phyloP scores from a whole-genome alignment of 805 yeast species.

The Wickerhamomyces queroliae region DNA sequence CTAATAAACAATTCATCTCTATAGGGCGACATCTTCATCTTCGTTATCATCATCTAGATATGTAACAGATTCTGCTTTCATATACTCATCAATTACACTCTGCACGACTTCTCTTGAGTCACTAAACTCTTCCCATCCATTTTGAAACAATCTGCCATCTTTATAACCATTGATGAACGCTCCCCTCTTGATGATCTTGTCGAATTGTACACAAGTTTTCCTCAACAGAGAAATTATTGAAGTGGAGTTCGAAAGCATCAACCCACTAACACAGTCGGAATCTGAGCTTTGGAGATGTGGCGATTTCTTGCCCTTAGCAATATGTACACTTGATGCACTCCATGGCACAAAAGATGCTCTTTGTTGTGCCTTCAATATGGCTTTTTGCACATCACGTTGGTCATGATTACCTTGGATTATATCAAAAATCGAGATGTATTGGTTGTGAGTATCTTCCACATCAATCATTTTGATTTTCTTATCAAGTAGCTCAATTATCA shows the following conservation, averaged over 20 bases:
- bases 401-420: conserved; percentile 58
- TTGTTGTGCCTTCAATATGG: conserved; percentile 55
- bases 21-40: conserved; percentile 23
- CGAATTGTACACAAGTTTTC: conserved; percentile 70
- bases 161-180: conserved; percentile 82
- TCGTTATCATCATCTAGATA: conserved; percentile 36
- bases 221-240: conserved; percentile 62
- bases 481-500: conserved; percentile 74
- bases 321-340: conserved; percentile 74
- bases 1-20: neutral
- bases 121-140: conserved; percentile 61
- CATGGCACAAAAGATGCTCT: conserved; percentile 79
- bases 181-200: conserved; percentile 66
- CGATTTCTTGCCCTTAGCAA: conserved; percentile 71
- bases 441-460: conserved; percentile 34
- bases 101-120: conserved; percentile 72
- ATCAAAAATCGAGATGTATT: conserved; percentile 67
- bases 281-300: conserved; percentile 36
- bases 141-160: conserved; percentile 33
- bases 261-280: conserved; percentile 59
- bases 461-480: conserved; percentile 71
- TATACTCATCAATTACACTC: conserved; percentile 72
- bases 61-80: conserved; percentile 55
- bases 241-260: conserved; percentile 80
- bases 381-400: conserved; percentile 68